phyloP scores from a whole-genome alignment of 306 rosid genomes.

The Casuarina cunninghamiana region DNA sequence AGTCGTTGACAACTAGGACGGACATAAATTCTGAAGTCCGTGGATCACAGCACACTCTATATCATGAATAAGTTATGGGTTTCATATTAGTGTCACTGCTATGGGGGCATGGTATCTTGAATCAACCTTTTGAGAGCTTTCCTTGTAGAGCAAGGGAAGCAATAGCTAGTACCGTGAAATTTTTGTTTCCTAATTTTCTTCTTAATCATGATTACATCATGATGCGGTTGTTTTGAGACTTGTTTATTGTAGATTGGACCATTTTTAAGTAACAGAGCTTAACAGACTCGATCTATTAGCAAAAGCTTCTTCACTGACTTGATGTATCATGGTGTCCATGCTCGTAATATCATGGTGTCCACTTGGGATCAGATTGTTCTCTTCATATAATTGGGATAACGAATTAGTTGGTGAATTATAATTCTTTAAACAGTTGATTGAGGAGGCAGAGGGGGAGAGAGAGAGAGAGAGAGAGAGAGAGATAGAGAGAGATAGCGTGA shows the following conservation, averaged over 20 bases:
- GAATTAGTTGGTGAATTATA: too few species aligned
- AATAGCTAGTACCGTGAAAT: neutral
- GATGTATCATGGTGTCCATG: too few species aligned
- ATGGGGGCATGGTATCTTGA: conserved; percentile 2
- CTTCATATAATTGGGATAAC: too few species aligned
- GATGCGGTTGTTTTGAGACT: neutral
- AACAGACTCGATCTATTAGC: neutral
- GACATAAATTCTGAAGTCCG: conserved; percentile 4
- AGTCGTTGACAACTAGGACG: conserved; percentile 50
- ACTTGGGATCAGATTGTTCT: too few species aligned
- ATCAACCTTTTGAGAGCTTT: neutral
- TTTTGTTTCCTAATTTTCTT: neutral
- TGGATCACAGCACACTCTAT: neutral
- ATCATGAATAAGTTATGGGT: conserved; percentile 21
- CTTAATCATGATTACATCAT: neutral
- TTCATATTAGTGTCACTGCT: neutral
- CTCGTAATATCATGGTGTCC: too few species aligned
- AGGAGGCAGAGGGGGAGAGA: too few species aligned
- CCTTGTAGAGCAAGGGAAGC: neutral
- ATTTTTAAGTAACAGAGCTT: neutral
- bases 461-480: too few species aligned
- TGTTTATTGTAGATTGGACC: neutral
- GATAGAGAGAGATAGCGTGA: too few species aligned
- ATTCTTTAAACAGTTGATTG: too few species aligned
- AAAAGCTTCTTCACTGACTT: too few species aligned